Evolutionary conservation across 2,329 filamentous ascomycete species (phyloP), one percentile per base, ranked within the genome.

Genomic region (Microsporum audouinii): DNA sequence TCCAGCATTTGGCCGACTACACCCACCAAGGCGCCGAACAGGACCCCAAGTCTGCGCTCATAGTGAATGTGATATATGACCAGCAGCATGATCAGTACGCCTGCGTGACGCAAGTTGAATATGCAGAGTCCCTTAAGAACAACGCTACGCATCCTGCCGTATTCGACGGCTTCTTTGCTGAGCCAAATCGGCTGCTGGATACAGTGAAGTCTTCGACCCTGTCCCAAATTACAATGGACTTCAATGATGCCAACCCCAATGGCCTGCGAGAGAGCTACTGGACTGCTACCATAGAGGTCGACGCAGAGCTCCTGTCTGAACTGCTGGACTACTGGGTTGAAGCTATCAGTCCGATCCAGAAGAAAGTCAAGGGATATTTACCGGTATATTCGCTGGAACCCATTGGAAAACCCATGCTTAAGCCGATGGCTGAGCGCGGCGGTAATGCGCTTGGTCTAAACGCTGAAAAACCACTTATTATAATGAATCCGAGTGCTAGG

Each of bases 31-130:
- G 27, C 23, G 27, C 17, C 12, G 27, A 12, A 61, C 65, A 12
- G 5, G 73, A 77, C 60, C 69, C 69, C 33, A 69, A 74, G 27
- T 73, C 74, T 1, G 70, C 69, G 43, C 65, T 72, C 23, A 71
- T 36, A 7, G 8, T 57, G n/a, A 57, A 73, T 45, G 62, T 72
- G n/a, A 71, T 68, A 60, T 70, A 72, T 56, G 67, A 68, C 8
- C 71, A 67, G 58, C 38, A 58, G 1, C 31, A 68, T 5, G 70
- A 67, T 12, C 61, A 59, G 29, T 68, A 70, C 29, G 49, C 76
- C n/a, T 68, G 68, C 2, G 63, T 66, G 1, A 68, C 70, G 0
- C 67, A 73, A 8, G 61, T 78, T 1, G 74, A 73, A 56, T 77
- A 79, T 61, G 66, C 71, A 0, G 67, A 73, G 55, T 68, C 73